Percentiles rank a stretch among this genome's conserved stretches.
Evolutionary conservation across 345 rosid species (phyloP).

Genomic region (Boechera stricta): DNA sequence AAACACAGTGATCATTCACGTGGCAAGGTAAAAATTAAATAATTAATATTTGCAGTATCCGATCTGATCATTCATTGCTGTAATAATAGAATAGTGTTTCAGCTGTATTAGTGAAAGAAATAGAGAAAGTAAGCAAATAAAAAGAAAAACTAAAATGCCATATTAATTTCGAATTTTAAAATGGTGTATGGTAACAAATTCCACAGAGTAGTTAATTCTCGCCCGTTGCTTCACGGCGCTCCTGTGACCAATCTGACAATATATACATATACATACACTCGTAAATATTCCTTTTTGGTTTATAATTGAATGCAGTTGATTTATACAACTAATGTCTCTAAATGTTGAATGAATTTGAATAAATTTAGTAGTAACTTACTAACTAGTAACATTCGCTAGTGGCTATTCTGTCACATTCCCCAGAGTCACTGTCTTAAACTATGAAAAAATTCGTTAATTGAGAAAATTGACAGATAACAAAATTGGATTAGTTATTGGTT

Average conservation of each 20-base stretch:
- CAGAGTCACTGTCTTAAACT: background rate
- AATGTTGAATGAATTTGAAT: slow-evolving; percentile 7
- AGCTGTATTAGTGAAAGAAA: background rate
- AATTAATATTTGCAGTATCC: slow-evolving; percentile 4
- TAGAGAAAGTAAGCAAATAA: background rate
- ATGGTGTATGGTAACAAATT: slow-evolving; percentile 22
- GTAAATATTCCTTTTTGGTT: slow-evolving; percentile 10
- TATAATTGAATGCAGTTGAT: background rate
- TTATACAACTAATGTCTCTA: background rate
- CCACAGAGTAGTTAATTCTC: slow-evolving; percentile 42
- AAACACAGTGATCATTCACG: slow-evolving; percentile 39
- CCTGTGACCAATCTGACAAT: slow-evolving; percentile 37
- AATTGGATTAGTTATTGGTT: background rate
- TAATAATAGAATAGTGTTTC: slow-evolving; percentile 29
- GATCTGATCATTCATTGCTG: slow-evolving; percentile 40
- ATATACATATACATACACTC: slow-evolving; percentile 18
- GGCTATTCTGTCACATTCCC: slow-evolving; percentile 1
- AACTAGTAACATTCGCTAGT: background rate
- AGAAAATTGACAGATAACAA: slow-evolving; percentile 14
- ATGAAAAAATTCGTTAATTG: background rate
- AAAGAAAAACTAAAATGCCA: background rate
- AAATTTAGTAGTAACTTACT: background rate
- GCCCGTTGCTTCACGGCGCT: slow-evolving; percentile 47
- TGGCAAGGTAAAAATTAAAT: slow-evolving; percentile 12
- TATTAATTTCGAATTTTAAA: background rate